A percentile compares a stretch with the other conserved stretches of the same genome.
phyloP scores from a whole-genome alignment of 148 eudicot genomes.

The Cornus suecica region DNA sequence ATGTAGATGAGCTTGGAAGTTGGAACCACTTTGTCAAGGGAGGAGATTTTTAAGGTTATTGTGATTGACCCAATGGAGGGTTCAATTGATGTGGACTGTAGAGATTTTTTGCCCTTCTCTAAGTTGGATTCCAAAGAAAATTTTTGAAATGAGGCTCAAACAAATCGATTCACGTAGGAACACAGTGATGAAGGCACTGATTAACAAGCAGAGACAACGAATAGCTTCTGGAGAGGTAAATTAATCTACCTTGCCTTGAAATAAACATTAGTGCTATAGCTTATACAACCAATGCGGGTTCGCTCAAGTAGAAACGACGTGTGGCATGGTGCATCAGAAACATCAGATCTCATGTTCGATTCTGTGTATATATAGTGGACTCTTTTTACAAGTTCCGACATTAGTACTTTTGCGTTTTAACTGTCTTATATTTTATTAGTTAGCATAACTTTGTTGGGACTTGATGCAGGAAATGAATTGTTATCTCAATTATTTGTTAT shows the following conservation, averaged over 20 bases:
- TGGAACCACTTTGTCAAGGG: constrained; percentile 51
- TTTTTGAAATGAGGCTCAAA: constrained; percentile 48
- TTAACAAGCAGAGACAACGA: constrained; percentile 47
- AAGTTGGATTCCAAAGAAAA: constrained; percentile 69
- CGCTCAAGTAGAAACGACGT: no score
- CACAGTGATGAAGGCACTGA: constrained; percentile 71
- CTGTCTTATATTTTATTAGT: no score
- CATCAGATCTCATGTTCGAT: no score
- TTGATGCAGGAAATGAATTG: constrained; percentile 44
- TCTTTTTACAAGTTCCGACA: no score
- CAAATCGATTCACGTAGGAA: constrained; percentile 48
- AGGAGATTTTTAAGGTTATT: constrained; percentile 49
- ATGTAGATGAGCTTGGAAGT: constrained; percentile 66
- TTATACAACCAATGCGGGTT: no score
- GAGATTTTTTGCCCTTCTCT: constrained; percentile 90
- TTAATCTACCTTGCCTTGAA: neutral
- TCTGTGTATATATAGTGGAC: no score
- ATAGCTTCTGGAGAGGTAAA: constrained; percentile 43
- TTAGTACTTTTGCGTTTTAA: no score
- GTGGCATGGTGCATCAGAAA: no score
- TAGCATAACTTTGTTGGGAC: neutral
- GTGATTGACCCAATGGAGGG: constrained; percentile 76
- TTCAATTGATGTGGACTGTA: constrained; percentile 89
- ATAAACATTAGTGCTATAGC: no score
- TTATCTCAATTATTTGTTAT: constrained; percentile 55